Percentiles rank a stretch among this genome's conserved stretches.
These are phyloP conservation scores for Melanogaster broomeanus DNA, from an alignment of 768 basidiomycete genomes.

Conservation along the genomic window DNA sequence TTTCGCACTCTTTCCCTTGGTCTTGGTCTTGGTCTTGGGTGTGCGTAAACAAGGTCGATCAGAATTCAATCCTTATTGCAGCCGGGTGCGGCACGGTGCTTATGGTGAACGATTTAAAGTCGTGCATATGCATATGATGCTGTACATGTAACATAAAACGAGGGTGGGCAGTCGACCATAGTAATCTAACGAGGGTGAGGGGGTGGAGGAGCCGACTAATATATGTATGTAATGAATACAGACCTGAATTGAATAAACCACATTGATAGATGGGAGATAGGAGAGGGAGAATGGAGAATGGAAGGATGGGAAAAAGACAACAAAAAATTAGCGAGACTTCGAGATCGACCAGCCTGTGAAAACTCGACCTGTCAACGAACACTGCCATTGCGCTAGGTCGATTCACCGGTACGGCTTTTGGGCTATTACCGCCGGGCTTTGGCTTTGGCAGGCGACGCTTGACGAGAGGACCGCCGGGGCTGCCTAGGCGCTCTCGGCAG, in stretches of 20 bases:
- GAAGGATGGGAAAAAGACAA: too few species aligned
- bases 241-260: background rate
- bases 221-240: conserved; percentile 17
- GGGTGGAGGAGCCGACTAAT: background rate
- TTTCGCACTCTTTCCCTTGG: too few species aligned
- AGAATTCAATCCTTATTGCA: too few species aligned
- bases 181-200: conserved; percentile 12
- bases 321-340: too few species aligned
- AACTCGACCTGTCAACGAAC: too few species aligned
- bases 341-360: too few species aligned
- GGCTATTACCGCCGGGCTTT: conserved; percentile 26
- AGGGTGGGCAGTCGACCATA: conserved; percentile 13
- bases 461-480: conserved; percentile 37
- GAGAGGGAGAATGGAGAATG: too few species aligned
- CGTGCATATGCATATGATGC: background rate
- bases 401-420: background rate
- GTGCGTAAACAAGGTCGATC: too few species aligned
- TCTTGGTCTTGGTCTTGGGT: too few species aligned
- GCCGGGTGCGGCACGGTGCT: too few species aligned
- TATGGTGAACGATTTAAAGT: background rate
- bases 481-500: conserved; percentile 18
- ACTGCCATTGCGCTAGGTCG: background rate
- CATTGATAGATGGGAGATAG: too few species aligned
- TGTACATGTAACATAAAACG: conserved; percentile 21
- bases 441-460: conserved; percentile 32